Conservation (phyloP, 2,329 filamentous ascomycete genomes). For the Fusarium succisae region DNA sequence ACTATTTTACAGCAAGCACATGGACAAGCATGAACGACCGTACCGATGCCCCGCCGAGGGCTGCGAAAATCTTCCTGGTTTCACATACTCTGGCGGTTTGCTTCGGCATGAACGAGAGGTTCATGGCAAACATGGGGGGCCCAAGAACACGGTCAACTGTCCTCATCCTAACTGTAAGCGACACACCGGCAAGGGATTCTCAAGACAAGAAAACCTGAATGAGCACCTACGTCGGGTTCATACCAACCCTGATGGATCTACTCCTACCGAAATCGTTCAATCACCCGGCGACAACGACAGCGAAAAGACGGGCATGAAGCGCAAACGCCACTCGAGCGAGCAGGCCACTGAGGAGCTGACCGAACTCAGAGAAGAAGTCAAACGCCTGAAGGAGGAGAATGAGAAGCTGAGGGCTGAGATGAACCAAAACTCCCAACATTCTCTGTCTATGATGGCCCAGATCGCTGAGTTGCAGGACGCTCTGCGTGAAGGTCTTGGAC, state of each 20-base stretch:
- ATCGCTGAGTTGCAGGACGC: conserved; percentile 58
- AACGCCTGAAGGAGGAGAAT: conserved; percentile 72
- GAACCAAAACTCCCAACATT: conserved; percentile 59
- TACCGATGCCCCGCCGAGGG: conserved; percentile 86
- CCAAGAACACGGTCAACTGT: conserved; percentile 87
- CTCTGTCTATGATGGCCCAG: conserved; percentile 59
- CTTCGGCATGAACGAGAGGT: conserved; percentile 93
- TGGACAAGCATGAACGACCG: conserved; percentile 96
- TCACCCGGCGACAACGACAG: conserved; percentile 60
- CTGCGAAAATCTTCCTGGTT: conserved; percentile 91
- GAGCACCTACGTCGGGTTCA: conserved; percentile 95
- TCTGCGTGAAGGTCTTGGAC: conserved; percentile 49
- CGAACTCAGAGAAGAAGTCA: conserved; percentile 71
- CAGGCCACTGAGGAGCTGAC: conserved; percentile 56
- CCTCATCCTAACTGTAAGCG: conserved; percentile 89
- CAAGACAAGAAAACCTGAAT: conserved; percentile 90
- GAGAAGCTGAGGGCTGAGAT: conserved; percentile 64
- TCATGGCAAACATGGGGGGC: conserved; percentile 87
- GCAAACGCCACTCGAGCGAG: conserved; percentile 54
- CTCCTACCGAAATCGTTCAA: conserved; percentile 48
- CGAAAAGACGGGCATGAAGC: conserved; percentile 57
- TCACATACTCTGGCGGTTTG: conserved; percentile 93
- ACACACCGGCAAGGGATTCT: conserved; percentile 88
- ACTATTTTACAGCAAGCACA: conserved; percentile 78
- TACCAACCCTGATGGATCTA: conserved; percentile 57